phyloP scores from a whole-genome alignment of 2,329 filamentous ascomycete species.

The Monilinia laxa region DNA sequence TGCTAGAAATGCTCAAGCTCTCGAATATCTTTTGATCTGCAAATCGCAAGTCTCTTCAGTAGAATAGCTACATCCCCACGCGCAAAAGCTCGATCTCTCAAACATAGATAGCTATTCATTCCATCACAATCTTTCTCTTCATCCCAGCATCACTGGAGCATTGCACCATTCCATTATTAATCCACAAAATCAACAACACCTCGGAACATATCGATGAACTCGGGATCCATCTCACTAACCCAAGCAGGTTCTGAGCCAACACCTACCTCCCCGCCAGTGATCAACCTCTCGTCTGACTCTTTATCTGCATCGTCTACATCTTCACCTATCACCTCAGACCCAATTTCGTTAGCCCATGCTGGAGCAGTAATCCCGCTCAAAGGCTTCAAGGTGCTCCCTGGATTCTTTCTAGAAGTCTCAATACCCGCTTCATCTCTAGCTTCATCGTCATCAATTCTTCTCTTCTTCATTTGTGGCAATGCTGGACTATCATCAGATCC shows the following conservation, averaged over 20 bases:
- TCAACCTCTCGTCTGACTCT: neutral
- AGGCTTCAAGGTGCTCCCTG: neutral
- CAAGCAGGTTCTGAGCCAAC: constrained; percentile 34
- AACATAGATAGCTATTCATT: neutral
- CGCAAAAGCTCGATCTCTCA: neutral
- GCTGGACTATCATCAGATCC: constrained; percentile 18
- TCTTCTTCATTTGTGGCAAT: constrained; percentile 28
- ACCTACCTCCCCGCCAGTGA: neutral
- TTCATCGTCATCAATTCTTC: constrained; percentile 17
- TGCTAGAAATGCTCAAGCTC: too few species aligned
- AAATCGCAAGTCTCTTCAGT: neutral
- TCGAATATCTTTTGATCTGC: neutral
- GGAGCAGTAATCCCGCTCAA: constrained; percentile 4
- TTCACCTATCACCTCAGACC: neutral
- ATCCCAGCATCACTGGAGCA: neutral
- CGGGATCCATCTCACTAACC: constrained; percentile 40
- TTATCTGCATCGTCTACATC: neutral
- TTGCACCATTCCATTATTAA: constrained; percentile 11
- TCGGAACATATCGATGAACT: constrained; percentile 38
- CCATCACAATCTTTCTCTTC: neutral
- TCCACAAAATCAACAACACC: constrained; percentile 41
- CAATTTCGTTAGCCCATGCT: constrained; percentile 18
- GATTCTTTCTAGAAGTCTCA: neutral
- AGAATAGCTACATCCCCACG: neutral
- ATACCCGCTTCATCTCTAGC: neutral